Evolutionary conservation across 2,329 filamentous ascomycete species (phyloP).

Genomic region (Fusarium mundagurra): DNA sequence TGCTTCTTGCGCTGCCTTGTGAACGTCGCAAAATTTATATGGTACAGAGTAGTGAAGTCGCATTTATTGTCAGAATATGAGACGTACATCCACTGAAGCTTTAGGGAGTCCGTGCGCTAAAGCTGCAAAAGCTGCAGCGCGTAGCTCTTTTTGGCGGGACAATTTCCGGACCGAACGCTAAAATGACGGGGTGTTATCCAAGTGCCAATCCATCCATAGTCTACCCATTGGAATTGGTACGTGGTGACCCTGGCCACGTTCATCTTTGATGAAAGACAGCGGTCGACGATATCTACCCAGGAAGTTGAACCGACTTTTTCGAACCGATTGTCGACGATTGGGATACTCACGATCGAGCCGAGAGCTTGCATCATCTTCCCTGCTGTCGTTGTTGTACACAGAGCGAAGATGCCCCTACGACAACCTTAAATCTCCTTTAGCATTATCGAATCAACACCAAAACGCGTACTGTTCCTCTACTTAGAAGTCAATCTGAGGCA

Average conservation of each 20-base stretch:
- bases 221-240: constrained; percentile 18
- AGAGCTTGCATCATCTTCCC: neutral
- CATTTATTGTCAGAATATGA: constrained; percentile 24
- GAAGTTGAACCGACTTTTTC: constrained; percentile 12
- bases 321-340: neutral
- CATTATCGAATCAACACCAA: constrained; percentile 28
- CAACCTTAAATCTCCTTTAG: constrained; percentile 38
- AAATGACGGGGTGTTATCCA: constrained; percentile 23
- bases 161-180: constrained; percentile 50
- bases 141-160: constrained; percentile 42
- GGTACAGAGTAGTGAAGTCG: constrained; percentile 11
- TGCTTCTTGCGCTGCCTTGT: neutral
- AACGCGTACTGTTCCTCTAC: constrained; percentile 35
- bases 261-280: constrained; percentile 39
- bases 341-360: constrained; percentile 14
- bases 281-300: constrained; percentile 32
- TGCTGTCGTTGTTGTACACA: constrained; percentile 11
- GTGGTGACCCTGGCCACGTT: constrained; percentile 38
- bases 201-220: constrained; percentile 4
- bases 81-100: constrained; percentile 26
- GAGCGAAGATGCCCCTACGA: constrained; percentile 44
- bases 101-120: constrained; percentile 25
- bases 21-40: neutral
- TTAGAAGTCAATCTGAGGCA: neutral
- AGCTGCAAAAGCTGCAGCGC: constrained; percentile 23